These are phyloP conservation scores for Mycena sanguinolenta DNA, from an alignment of 768 basidiomycete species.

Conservation along the genomic window DNA sequence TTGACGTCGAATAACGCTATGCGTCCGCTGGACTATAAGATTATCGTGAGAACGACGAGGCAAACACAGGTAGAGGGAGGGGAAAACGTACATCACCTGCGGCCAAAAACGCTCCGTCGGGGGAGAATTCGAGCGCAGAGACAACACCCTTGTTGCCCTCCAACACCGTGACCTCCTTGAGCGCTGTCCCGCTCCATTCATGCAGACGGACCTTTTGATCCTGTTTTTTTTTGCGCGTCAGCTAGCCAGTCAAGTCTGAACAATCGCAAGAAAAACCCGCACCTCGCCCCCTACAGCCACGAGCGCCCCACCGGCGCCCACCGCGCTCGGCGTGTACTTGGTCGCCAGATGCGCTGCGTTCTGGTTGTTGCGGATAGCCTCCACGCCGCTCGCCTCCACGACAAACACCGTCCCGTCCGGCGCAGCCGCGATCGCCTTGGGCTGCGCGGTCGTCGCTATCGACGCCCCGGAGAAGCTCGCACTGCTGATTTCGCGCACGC, in stretches of 20 bases:
- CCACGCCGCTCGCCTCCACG: constrained; percentile 67
- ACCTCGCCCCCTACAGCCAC: constrained; percentile 87
- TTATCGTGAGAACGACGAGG: constrained; percentile 5
- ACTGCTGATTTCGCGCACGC: constrained; percentile 72
- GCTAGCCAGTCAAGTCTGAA: constrained; percentile 7
- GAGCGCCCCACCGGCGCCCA: constrained; percentile 64
- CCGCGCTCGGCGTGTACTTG: constrained; percentile 65
- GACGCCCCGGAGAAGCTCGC: constrained; percentile 65
- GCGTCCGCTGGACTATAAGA: constrained; percentile 79
- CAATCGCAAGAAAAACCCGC: constrained; percentile 4
- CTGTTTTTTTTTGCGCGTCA: constrained; percentile 52
- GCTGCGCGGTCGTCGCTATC: constrained; percentile 70
- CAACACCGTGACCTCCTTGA: constrained; percentile 69
- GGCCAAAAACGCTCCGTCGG: constrained; percentile 80
- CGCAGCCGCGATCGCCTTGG: constrained; percentile 72
- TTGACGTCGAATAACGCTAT: constrained; percentile 82
- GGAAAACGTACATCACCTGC: constrained; percentile 90
- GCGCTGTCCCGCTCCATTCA: constrained; percentile 74
- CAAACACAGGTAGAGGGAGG: not conserved
- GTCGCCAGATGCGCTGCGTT: constrained; percentile 69
- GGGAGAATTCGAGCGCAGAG: constrained; percentile 83
- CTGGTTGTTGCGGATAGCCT: constrained; percentile 80
- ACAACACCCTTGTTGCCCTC: constrained; percentile 80
- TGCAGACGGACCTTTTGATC: constrained; percentile 83
- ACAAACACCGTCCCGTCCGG: constrained; percentile 77